Evolutionary conservation across 2,329 filamentous ascomycete genomes (phyloP).

Genomic region (Nemania sp.): DNA sequence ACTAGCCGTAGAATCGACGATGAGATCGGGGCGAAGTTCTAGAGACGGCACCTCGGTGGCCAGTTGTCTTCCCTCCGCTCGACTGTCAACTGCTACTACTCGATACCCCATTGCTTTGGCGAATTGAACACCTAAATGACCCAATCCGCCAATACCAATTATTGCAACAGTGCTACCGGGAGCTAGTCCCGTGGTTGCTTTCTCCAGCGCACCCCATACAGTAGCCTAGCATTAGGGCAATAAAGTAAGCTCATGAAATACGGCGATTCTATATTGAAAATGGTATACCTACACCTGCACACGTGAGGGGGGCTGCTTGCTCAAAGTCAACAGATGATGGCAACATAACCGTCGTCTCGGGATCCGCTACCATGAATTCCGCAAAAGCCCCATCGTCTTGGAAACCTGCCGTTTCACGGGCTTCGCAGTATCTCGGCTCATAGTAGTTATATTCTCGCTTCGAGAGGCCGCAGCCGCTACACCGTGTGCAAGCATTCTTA

Average conservation of each 20-base stretch:
- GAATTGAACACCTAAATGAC: slow-evolving; percentile 53
- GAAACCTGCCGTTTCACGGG: slow-evolving; percentile 16
- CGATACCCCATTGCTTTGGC: slow-evolving; percentile 53
- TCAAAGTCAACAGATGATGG: slow-evolving; percentile 46
- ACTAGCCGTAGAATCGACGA: slow-evolving; percentile 12
- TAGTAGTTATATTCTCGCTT: slow-evolving; percentile 17
- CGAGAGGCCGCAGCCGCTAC: slow-evolving; percentile 11
- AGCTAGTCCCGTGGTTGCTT: slow-evolving; percentile 7
- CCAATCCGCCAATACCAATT: slow-evolving; percentile 53
- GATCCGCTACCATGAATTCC: slow-evolving; percentile 17
- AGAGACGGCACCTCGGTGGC: slow-evolving; percentile 47
- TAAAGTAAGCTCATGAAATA: not conserved
- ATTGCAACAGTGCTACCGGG: slow-evolving; percentile 49
- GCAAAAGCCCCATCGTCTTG: slow-evolving; percentile 20
- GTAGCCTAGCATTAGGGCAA: not conserved
- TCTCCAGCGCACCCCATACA: slow-evolving; percentile 19
- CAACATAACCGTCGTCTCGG: slow-evolving; percentile 14
- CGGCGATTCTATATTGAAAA: not conserved
- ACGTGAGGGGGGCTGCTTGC: slow-evolving; percentile 55
- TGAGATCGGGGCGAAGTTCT: slow-evolving; percentile 6
- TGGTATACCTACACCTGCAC: slow-evolving; percentile 45
- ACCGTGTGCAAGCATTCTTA: slow-evolving; percentile 18
- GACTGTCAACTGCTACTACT: slow-evolving; percentile 53
- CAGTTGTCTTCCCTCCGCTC: slow-evolving; percentile 47
- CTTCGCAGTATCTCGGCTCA: slow-evolving; percentile 15